Evolutionary conservation across 2,329 filamentous ascomycete species (phyloP).

Genomic region (Penicillium sp.): DNA sequence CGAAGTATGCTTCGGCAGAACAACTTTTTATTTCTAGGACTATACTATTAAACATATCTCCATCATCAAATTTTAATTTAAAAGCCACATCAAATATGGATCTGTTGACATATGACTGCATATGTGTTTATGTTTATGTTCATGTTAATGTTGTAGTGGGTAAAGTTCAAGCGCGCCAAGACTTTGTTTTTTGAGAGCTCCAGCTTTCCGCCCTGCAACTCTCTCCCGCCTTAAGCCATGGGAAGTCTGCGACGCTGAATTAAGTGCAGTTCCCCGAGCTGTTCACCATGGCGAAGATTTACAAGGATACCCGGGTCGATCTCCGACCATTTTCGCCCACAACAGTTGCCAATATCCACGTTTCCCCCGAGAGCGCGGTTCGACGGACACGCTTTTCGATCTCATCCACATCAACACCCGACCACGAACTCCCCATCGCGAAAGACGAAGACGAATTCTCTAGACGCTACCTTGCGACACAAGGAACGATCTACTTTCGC

Average conservation of each 20-base stretch:
- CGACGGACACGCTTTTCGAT: conserved; percentile 46
- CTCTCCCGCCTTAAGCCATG: conserved; percentile 29
- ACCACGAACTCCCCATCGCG: conserved; percentile 41
- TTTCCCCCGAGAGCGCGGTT: conserved; percentile 54
- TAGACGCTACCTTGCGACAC: conserved; percentile 68
- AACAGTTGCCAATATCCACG: conserved; percentile 68
- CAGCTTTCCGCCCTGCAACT: conserved; percentile 32
- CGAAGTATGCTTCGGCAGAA: not conserved
- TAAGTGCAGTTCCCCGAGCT: conserved; percentile 16
- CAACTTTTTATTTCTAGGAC: not conserved
- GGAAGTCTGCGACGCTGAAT: conserved; percentile 28
- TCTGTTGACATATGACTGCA: too few relatives aligned
- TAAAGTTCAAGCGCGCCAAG: conserved; percentile 31
- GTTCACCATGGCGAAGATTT: conserved; percentile 66
- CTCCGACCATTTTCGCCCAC: conserved; percentile 70
- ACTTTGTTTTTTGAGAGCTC: conserved; percentile 38
- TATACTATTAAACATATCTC: not conserved
- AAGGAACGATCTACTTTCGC: conserved; percentile 83
- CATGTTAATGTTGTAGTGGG: not conserved
- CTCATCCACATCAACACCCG: conserved; percentile 46
- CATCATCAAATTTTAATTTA: too few relatives aligned
- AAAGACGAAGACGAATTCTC: conserved; percentile 70
- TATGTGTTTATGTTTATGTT: too few relatives aligned
- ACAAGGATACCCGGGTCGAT: conserved; percentile 84
- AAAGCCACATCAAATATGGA: too few relatives aligned